Base-by-base conservation (phyloP, 2,329 filamentous ascomycete genomes). In the Drechslerella dactyloides region DNA sequence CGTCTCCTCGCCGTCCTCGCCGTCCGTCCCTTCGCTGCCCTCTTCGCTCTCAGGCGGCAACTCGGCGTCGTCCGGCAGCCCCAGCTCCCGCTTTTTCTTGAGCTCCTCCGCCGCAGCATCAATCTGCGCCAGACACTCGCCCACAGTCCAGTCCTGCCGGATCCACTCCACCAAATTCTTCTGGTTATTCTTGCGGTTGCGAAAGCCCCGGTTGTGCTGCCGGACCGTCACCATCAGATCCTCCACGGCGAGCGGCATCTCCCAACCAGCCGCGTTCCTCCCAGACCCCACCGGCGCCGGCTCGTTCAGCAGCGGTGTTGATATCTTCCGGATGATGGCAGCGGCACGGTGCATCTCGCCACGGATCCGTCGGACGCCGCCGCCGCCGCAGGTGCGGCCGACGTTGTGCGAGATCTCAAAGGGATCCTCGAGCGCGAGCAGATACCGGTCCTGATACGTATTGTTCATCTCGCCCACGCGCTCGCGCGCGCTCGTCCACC, bases 331-430 rank as follows among this genome's bases (percentile, higher is more conserved):
- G 21, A 76, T 75, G 24, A 76, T 62, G n/a, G 61, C 63, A 8
- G 75, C 70, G 7, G 76, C 76, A 27, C 76, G 74, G 24, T 73
- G 75, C 46, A 77, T 74, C 51, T 77, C 76, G 7, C 73, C 72
- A 17, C 74, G 74, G 7, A 77, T 76, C 30, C 74, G 74, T 11
- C 61, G 57, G 1, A 77, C 75, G 15, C 76, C 76, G 27, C 56
- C 35, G 8, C 46, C 59, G 52, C 74, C 76, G 40, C 76, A 77
- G 8, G 91, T 96, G 55, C 91, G 84, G 1, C 90, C 93, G 35
- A 96, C 89, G 76, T 96, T 97, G 80, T 96, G 91, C 44, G 91
- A 88, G 1, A 87, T 80, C 81, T 96, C 91, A 77, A 96, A 96
- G 0, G 93, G 93, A 78, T 96, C 93, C 78, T 96, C 93, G 70